Base-by-base conservation (phyloP, 192 early-diverging fungal species). In the Backusella luteola region DNA sequence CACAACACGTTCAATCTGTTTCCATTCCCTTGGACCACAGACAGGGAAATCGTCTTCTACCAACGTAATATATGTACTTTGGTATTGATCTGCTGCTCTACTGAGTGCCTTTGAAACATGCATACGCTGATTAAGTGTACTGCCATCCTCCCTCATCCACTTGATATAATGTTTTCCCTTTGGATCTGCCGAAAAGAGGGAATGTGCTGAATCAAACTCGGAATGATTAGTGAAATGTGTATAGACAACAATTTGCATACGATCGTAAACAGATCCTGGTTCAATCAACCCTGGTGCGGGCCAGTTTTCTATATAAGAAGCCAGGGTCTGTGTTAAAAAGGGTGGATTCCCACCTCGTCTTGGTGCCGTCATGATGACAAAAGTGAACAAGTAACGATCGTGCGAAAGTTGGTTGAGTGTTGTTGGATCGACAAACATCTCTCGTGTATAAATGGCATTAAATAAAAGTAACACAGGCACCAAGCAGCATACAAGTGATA, bases 11-110 rank as follows among this genome's bases (percentile, higher is more conserved):
- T 86, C 77, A 74, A 88, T 78, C 52, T 85, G 76, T 6, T 77
- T 74, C 87, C 87, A 88, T 32, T 66, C 76, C 15, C 75, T 79
- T 15, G 75, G 67, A 6, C 80, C 83, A 52, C 87, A 88, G 0
- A 88, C 79, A 6, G 87, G 87, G 11, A 88, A 88, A 53, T 88
- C 87, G 39, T 88, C 87, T 67, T 88, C 87, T 63, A 82, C 73
- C 1, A 88, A 49, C 7, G 79, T 80, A 21, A 88, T 32, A 66
- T 88, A 88, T 26, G 85, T 80, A 17, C 74, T 76, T 14, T 83
- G 71, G 39, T 79, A 79, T 1, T 53, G 21, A 35, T 83, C 77
- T 15, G 76, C 78, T 14, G 83, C 75, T 29, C 77, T 73, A 38
- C 78, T 71, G 29, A 88, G 72, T 19, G 85, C 87, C 21, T 66